A percentile compares a stretch with the other conserved stretches of the same genome.
phyloP scores from a whole-genome alignment of 2,329 filamentous ascomycete genomes.

The Fusarium oligoseptatum region DNA sequence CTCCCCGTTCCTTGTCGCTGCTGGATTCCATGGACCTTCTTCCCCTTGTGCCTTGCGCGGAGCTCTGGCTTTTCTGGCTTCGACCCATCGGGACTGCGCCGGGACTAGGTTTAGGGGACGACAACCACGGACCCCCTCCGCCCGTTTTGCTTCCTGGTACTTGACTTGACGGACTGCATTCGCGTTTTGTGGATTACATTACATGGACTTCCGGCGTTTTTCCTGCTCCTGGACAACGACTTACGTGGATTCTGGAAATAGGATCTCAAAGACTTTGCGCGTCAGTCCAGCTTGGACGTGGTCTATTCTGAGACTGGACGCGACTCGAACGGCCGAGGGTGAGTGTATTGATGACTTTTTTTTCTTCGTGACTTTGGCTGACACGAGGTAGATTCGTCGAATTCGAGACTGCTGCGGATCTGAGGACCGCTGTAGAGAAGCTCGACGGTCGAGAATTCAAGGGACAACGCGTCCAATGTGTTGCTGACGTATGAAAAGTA shows the following conservation, averaged over 20 bases:
- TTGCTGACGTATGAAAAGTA: conserved; percentile 77
- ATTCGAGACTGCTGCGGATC: conserved; percentile 91
- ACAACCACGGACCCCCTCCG: conserved; percentile 46
- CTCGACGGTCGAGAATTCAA: conserved; percentile 95
- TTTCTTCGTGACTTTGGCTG: conserved; percentile 9
- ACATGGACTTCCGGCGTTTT: conserved; percentile 50
- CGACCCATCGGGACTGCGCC: conserved; percentile 45
- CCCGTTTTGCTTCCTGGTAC: conserved; percentile 46
- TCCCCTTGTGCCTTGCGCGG: conserved; percentile 48
- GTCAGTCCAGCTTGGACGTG: conserved; percentile 95
- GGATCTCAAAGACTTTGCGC: conserved; percentile 99
- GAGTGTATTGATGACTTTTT: conserved; percentile 53
- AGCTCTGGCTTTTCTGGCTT: conserved; percentile 49
- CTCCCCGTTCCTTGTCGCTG: conserved; percentile 70
- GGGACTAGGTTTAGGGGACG: conserved; percentile 45
- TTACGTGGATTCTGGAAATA: conserved; percentile 87
- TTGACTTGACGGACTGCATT: conserved; percentile 57
- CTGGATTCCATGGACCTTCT: conserved; percentile 57
- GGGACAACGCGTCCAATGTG: conserved; percentile 85
- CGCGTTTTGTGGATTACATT: conserved; percentile 53
- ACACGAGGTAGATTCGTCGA: conserved; percentile 83
- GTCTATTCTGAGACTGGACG: conserved; percentile 90
- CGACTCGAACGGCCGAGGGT: conserved; percentile 84
- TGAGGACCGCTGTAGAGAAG: conserved; percentile 93
- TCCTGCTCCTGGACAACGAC: conserved; percentile 71